A percentile compares a stretch with the other conserved stretches of the same genome.
Conservation (phyloP, 148 eudicot genomes). For the Fagopyrum homotropicum region DNA sequence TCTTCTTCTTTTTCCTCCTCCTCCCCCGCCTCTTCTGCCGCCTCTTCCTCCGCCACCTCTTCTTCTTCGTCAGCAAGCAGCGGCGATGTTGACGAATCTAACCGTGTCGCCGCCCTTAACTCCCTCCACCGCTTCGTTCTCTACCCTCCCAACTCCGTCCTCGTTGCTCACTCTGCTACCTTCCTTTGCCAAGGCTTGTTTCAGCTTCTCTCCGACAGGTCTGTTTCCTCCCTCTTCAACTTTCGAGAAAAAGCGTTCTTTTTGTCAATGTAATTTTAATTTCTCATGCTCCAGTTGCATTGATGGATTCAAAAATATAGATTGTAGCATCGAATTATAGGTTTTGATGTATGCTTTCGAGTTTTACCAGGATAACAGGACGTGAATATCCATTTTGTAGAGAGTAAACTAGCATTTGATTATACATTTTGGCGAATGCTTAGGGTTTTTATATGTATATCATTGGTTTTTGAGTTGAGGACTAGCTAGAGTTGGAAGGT, state of each 20-base stretch:
- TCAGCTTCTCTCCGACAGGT: slow-evolving; percentile 80
- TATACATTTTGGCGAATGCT: neutral
- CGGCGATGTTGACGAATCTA: slow-evolving; percentile 41
- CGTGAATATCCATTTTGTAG: neutral
- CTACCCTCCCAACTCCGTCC: slow-evolving; percentile 70
- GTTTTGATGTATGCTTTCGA: neutral
- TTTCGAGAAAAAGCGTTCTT: neutral
- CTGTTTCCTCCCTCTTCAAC: neutral
- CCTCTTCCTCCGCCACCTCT: slow-evolving; percentile 17
- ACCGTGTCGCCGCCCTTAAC: slow-evolving; percentile 56
- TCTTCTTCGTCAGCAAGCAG: slow-evolving; percentile 13
- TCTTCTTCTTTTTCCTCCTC: slow-evolving; percentile 16
- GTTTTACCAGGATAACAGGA: neutral
- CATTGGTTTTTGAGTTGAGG: neutral
- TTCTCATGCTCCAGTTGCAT: neutral
- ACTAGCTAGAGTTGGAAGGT: neutral
- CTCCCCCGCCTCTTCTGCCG: slow-evolving; percentile 16
- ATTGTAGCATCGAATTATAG: neutral
- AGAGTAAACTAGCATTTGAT: neutral
- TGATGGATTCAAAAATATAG: neutral
- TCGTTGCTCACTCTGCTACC: slow-evolving; percentile 74
- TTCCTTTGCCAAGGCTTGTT: slow-evolving; percentile 76
- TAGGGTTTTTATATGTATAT: neutral
- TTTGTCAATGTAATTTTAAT: neutral
- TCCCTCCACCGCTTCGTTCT: slow-evolving; percentile 68